These are phyloP conservation scores for Colletotrichum sp. DNA, from an alignment of 2,329 filamentous ascomycete genomes.

Conservation along the genomic window DNA sequence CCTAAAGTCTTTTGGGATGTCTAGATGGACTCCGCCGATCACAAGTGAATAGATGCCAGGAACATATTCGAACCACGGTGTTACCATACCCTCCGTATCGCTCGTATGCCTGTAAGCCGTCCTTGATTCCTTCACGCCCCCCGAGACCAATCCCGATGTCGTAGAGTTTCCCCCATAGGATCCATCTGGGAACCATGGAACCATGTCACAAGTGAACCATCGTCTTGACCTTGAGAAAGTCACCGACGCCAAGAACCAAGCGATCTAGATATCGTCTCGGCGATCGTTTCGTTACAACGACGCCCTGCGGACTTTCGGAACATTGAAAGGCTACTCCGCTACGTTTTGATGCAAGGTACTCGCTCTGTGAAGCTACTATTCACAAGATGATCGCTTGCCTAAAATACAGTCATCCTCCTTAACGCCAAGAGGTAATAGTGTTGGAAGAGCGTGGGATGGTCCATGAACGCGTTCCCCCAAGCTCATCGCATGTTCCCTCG, in stretches of 20 bases:
- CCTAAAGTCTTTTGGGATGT: not conserved
- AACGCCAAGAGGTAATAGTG: not conserved
- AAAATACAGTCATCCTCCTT: not conserved
- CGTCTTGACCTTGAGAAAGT: not conserved
- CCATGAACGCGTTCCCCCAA: not conserved
- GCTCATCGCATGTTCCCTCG: not conserved
- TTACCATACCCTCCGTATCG: not conserved
- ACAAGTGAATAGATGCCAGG: not conserved
- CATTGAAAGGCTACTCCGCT: not conserved
- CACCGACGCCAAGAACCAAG: not conserved
- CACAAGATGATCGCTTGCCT: not conserved
- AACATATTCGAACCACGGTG: not conserved
- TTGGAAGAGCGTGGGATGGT: not conserved
- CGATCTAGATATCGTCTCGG: not conserved
- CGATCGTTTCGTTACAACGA: constrained; percentile 7
- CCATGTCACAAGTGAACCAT: not conserved
- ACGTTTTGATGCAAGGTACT: not conserved
- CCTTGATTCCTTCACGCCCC: not conserved
- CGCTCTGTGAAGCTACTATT: not conserved
- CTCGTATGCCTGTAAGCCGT: not conserved
- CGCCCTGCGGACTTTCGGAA: not conserved
- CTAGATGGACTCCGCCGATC: not conserved
- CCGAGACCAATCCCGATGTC: not conserved
- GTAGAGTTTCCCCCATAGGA: not conserved
- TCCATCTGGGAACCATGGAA: not conserved